These are phyloP conservation scores for Penicillium argentinense DNA, from an alignment of 495 filamentous ascomycete species.

Conservation along the genomic window DNA sequence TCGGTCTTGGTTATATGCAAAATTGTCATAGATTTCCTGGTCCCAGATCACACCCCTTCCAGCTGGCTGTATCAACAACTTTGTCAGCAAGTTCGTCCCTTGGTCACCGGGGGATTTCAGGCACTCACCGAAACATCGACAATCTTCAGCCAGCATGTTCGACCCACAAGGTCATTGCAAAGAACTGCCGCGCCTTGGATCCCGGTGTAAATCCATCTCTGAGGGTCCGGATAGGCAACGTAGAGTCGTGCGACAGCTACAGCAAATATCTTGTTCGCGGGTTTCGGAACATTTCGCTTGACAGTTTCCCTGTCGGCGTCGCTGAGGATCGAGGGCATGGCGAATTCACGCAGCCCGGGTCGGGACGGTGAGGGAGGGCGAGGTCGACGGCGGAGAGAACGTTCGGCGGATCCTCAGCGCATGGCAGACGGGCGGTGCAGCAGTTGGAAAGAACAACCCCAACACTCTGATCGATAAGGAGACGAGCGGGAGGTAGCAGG, in stretches of 20 bases:
- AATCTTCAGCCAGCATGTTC: constrained; percentile 95
- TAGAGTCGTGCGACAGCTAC: constrained; percentile 93
- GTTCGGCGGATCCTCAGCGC: constrained; percentile 25
- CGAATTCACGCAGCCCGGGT: constrained; percentile 20
- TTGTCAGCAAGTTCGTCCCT: constrained; percentile 17
- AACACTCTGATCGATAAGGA: constrained; percentile 13
- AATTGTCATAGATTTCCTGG: constrained; percentile 93
- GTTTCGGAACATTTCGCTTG: constrained; percentile 85
- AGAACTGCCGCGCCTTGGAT: constrained; percentile 92
- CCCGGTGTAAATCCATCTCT: constrained; percentile 91
- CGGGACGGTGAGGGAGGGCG: constrained; percentile 2
- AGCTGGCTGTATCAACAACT: constrained; percentile 54
- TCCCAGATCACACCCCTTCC: constrained; percentile 95
- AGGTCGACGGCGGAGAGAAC: constrained; percentile 4
- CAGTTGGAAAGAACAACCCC: constrained; percentile 13
- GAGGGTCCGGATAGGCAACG: constrained; percentile 82
- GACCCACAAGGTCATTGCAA: constrained; percentile 89
- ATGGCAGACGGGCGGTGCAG: constrained; percentile 32
- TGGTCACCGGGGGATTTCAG: not conserved
- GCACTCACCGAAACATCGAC: constrained; percentile 88
- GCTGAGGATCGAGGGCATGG: constrained; percentile 84
- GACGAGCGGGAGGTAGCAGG: constrained; percentile 1
- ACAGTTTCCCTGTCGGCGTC: constrained; percentile 93
- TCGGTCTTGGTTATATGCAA: constrained; percentile 91
- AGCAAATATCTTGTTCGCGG: constrained; percentile 92